A percentile compares a stretch with the other conserved stretches of the same genome.
These are phyloP conservation scores for Verticillium albo-atrum DNA, from an alignment of 2,329 filamentous ascomycete species.

Conservation along the genomic window DNA sequence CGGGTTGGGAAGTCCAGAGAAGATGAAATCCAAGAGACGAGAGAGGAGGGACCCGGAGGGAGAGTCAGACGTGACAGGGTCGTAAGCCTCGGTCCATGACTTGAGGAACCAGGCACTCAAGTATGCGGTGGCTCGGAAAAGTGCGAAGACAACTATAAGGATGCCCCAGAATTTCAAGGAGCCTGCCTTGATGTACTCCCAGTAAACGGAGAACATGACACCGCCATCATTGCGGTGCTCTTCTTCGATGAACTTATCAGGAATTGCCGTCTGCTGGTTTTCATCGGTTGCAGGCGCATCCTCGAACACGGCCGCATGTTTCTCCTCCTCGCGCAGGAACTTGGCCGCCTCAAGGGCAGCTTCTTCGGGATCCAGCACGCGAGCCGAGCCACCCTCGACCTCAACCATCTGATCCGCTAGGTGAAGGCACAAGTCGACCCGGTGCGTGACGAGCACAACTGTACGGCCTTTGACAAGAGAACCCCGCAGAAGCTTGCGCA, in stretches of 20 bases:
- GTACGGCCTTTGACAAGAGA: conserved; percentile 60
- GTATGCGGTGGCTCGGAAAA: conserved; percentile 62
- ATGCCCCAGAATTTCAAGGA: conserved; percentile 68
- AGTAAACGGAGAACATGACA: conserved; percentile 73
- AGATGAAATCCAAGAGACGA: conserved; percentile 12
- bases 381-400: conserved; percentile 56
- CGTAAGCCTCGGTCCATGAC: conserved; percentile 77
- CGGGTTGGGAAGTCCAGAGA: conserved; percentile 60
- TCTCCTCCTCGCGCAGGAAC: conserved; percentile 11
- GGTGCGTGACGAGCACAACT: conserved; percentile 75
- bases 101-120: conserved; percentile 78
- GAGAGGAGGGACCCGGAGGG: conserved; percentile 15
- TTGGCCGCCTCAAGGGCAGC: conserved; percentile 26
- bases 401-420: conserved; percentile 72
- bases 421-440: conserved; percentile 71
- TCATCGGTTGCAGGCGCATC: conserved; percentile 21
- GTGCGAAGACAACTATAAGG: conserved; percentile 56
- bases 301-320: conserved; percentile 22
- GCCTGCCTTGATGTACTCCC: conserved; percentile 80
- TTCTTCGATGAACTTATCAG: conserved; percentile 75
- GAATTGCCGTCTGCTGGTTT: conserved; percentile 45
- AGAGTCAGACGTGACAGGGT: neutral
- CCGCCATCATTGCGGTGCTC: conserved; percentile 71
- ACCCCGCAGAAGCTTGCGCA: conserved; percentile 58
- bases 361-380: conserved; percentile 40